phyloP scores from a whole-genome alignment of 2,329 filamentous ascomycete genomes.

The Epichloe aotearoae region DNA sequence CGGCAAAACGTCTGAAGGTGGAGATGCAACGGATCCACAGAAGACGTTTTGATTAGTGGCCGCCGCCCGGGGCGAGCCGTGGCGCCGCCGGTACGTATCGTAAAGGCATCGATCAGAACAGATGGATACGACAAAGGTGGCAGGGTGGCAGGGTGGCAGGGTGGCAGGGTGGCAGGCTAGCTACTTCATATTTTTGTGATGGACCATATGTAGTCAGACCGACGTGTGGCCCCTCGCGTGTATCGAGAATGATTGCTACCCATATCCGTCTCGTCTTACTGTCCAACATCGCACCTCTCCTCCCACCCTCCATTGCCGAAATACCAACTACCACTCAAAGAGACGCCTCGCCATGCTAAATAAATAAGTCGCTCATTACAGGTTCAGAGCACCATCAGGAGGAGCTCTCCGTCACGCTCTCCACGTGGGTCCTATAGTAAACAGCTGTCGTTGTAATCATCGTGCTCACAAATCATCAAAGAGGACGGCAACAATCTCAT shows the following conservation, averaged over 20 bases:
- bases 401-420: neutral
- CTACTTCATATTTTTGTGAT: too few relatives aligned
- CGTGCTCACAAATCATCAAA: conserved; percentile 33
- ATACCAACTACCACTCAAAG: neutral
- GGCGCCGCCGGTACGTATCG: neutral
- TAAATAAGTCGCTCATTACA: neutral
- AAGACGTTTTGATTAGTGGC: neutral
- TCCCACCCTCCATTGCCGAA: neutral
- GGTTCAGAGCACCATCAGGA: neutral
- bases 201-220: too few relatives aligned
- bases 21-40: neutral
- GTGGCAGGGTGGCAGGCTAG: too few relatives aligned
- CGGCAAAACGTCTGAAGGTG: conserved; percentile 4
- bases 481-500: conserved; percentile 54
- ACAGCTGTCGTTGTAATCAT: neutral
- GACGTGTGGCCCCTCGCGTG: too few relatives aligned
- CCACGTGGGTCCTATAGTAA: neutral
- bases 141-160: too few relatives aligned
- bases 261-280: neutral
- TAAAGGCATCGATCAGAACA: neutral
- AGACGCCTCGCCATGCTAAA: conserved; percentile 4
- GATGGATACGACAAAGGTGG: too few relatives aligned
- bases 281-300: neutral
- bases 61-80: neutral
- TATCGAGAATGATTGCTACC: too few relatives aligned